A percentile compares a stretch with the other conserved stretches of the same genome.
These are phyloP conservation scores for Xanthoceras sorbifolium DNA, from an alignment of 345 rosid species.

Conservation along the genomic window DNA sequence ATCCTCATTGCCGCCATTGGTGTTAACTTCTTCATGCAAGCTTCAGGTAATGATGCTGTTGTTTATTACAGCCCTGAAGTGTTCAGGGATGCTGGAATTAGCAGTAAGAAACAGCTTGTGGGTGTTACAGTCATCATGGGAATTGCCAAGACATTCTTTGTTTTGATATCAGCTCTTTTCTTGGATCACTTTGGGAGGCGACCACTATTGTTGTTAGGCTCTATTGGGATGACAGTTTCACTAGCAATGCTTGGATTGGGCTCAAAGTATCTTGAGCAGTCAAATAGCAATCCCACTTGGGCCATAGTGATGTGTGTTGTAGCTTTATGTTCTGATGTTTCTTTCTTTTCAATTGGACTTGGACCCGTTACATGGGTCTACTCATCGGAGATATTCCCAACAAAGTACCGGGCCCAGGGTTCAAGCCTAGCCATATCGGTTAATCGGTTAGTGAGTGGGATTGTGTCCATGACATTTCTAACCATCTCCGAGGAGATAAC, in stretches of 20 bases:
- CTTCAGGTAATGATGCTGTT: constrained; percentile 61
- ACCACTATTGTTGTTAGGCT: constrained; percentile 44
- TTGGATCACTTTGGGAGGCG: constrained; percentile 54
- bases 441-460: constrained; percentile 72
- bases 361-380: constrained; percentile 92
- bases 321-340: constrained; percentile 44
- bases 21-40: constrained; percentile 68
- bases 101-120: constrained; percentile 35
- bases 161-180: constrained; percentile 41
- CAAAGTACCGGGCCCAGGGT: constrained; percentile 70
- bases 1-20: constrained; percentile 53
- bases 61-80: constrained; percentile 61
- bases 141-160: constrained; percentile 43
- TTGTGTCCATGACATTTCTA: constrained; percentile 70
- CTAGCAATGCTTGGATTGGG: constrained; percentile 46
- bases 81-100: constrained; percentile 46
- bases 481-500: constrained; percentile 42
- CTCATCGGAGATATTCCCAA: constrained; percentile 75
- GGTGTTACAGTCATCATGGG: constrained; percentile 55
- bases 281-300: constrained; percentile 36
- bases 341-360: constrained; percentile 77
- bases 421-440: constrained; percentile 58
- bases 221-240: constrained; percentile 47
- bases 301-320: constrained; percentile 38
- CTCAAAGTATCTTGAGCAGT: constrained; percentile 39